Conservation (phyloP, 2,329 filamentous ascomycete genomes). For the Pestalotiopsis sp. region DNA sequence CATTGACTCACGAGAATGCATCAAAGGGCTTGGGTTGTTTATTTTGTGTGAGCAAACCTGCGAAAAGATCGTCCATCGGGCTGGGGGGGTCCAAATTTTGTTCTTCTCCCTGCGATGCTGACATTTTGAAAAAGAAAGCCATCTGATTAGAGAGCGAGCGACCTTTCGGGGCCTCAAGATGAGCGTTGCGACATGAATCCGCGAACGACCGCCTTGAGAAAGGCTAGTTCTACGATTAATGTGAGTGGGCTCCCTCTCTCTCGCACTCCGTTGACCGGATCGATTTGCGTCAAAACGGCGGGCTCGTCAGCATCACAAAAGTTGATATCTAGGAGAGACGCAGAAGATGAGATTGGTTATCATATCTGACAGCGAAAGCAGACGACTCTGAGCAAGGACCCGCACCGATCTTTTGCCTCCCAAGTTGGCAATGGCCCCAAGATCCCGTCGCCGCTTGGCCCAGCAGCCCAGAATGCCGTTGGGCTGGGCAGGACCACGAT, state of each 20-base stretch:
- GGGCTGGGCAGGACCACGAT: conserved; percentile 22
- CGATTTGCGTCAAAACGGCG: not conserved
- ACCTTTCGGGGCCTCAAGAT: conserved; percentile 18
- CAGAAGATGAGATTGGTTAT: not conserved
- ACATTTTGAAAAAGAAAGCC: not conserved
- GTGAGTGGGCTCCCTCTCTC: conserved; percentile 27
- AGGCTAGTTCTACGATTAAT: conserved; percentile 37
- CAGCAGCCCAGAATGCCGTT: conserved; percentile 26
- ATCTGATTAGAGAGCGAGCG: not conserved
- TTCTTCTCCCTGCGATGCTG: not conserved
- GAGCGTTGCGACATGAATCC: conserved; percentile 39
- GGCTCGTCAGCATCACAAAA: not conserved
- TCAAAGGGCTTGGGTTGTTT: not conserved
- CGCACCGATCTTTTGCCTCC: conserved; percentile 20
- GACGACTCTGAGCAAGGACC: conserved; percentile 27
- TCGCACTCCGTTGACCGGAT: conserved; percentile 6
- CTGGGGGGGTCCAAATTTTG: not conserved
- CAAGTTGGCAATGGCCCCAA: conserved; percentile 24
- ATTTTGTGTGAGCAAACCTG: not conserved
- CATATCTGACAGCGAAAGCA: conserved; percentile 14
- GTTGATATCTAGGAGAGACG: not conserved
- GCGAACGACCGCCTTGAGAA: conserved; percentile 41
- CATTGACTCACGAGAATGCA: conserved; percentile 3
- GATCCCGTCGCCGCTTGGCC: conserved; percentile 23
- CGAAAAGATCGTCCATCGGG: not conserved